Conservation (phyloP, 2,329 filamentous ascomycete genomes). For the Pseudogymnoascus sp. region DNA sequence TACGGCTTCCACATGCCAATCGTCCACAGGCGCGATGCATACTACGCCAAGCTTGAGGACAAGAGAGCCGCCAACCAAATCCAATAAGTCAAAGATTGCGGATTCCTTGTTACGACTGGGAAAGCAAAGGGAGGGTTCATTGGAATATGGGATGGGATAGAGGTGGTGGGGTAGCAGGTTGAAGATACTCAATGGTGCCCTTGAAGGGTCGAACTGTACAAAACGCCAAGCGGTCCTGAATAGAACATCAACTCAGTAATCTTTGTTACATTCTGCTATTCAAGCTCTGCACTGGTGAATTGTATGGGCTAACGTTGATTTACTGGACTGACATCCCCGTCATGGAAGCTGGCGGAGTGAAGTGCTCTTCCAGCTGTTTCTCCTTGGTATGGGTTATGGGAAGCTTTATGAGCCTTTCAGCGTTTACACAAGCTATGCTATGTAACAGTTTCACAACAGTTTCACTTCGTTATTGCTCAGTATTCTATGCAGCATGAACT, state of each 20-base stretch:
- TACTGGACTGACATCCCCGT: background rate
- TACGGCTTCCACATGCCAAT: conserved; percentile 37
- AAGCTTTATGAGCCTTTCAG: background rate
- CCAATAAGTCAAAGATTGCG: conserved; percentile 6
- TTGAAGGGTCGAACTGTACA: conserved; percentile 5
- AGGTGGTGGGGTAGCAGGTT: conserved; percentile 1
- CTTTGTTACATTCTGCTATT: background rate
- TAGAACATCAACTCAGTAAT: conserved; percentile 9
- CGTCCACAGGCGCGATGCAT: conserved; percentile 33
- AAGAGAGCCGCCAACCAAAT: conserved; percentile 26
- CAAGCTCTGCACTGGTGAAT: background rate
- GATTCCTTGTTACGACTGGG: conserved; percentile 2
- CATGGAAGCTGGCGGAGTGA: background rate
- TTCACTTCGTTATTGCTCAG: background rate
- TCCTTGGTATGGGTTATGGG: background rate
- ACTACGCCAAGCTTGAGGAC: conserved; percentile 35
- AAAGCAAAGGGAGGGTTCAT: background rate
- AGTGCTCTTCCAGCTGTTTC: background rate
- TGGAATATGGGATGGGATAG: background rate
- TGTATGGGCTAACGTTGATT: background rate
- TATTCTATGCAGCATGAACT: background rate
- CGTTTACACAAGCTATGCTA: background rate
- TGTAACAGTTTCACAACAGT: background rate
- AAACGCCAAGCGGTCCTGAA: conserved; percentile 4
- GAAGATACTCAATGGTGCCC: conserved; percentile 4